phyloP scores from a whole-genome alignment of 148 eudicot genomes.

The Vaccinium darrowii region DNA sequence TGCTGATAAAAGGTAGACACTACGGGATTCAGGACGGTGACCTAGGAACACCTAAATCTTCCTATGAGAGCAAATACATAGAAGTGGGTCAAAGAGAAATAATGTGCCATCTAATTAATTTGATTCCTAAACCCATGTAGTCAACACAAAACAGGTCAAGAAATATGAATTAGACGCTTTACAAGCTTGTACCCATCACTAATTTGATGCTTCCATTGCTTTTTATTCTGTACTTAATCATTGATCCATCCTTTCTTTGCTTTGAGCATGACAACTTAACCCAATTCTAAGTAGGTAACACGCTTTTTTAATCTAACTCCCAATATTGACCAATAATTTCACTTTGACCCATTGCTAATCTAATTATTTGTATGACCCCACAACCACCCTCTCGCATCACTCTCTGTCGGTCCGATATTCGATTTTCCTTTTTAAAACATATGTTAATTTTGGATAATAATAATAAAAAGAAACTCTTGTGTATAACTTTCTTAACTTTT shows the following conservation, averaged over 20 bases:
- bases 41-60: too few relatives aligned
- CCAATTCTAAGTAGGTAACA: background rate
- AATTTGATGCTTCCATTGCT: slow-evolving; percentile 8
- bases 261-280: slow-evolving; percentile 11
- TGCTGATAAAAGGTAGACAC: too few relatives aligned
- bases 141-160: background rate
- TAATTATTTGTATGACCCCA: too few relatives aligned
- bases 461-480: too few relatives aligned
- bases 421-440: too few relatives aligned
- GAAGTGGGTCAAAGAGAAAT: background rate
- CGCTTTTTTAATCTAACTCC: background rate
- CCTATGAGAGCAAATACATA: background rate
- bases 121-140: background rate
- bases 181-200: background rate
- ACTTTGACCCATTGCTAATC: background rate
- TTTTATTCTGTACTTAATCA: background rate
- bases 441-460: too few relatives aligned
- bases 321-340: slow-evolving; percentile 8
- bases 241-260: background rate
- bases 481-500: too few relatives aligned
- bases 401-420: too few relatives aligned
- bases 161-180: background rate
- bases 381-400: too few relatives aligned
- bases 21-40: too few relatives aligned
- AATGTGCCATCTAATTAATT: slow-evolving; percentile 9